phyloP scores from a whole-genome alignment of 2,329 filamentous ascomycete species.

The Emergomyces africanus region DNA sequence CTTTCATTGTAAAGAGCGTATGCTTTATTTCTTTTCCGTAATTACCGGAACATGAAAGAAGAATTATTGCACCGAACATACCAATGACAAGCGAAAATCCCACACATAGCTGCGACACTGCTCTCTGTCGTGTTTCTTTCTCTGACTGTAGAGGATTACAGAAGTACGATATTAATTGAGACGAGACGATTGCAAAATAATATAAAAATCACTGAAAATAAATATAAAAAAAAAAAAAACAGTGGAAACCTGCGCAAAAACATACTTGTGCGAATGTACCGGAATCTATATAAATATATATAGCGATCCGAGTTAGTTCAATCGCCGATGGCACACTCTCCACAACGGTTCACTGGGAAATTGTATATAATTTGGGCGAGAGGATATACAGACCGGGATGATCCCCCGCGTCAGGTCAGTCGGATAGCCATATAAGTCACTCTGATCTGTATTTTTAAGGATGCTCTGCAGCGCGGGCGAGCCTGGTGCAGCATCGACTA shows the following conservation, averaged over 20 bases:
- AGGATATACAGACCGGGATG: slow-evolving; percentile 35
- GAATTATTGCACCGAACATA: slow-evolving; percentile 35
- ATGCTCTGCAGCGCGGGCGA: slow-evolving; percentile 42
- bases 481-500: slow-evolving; percentile 17
- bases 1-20: neutral
- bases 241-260: neutral
- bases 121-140: neutral
- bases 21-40: neutral
- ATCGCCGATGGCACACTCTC: neutral
- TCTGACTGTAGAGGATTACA: slow-evolving; percentile 11
- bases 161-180: slow-evolving; percentile 8
- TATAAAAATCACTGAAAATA: too few species aligned
- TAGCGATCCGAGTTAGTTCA: slow-evolving; percentile 8
- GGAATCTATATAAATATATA: slow-evolving; percentile 20
- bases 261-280: slow-evolving; percentile 31
- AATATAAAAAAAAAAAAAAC: neutral
- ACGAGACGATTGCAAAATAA: slow-evolving; percentile 6
- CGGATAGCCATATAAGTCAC: slow-evolving; percentile 44
- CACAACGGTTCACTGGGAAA: neutral
- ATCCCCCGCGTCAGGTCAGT: slow-evolving; percentile 50
- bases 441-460: slow-evolving; percentile 40
- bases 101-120: slow-evolving; percentile 60
- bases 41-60: neutral
- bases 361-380: neutral
- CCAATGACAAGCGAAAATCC: slow-evolving; percentile 92